Percentiles rank a stretch among this genome's conserved stretches.
Evolutionary conservation across 495 filamentous ascomycete species (phyloP).

Genomic region (Neurospora terricola): DNA sequence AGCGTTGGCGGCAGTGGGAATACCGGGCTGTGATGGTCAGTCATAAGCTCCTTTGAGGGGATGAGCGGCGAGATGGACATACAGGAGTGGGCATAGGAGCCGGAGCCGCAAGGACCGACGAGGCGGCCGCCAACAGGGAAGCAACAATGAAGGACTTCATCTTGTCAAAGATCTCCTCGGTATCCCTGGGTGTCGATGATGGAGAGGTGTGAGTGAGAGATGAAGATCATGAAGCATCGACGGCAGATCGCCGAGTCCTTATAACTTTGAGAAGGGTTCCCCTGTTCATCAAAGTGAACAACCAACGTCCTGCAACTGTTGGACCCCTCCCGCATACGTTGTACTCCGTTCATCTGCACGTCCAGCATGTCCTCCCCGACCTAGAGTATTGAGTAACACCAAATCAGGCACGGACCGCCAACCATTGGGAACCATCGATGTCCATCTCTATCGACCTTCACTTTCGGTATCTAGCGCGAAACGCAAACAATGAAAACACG

Average conservation of each 20-base stretch:
- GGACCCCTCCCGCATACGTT: not conserved
- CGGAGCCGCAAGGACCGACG: constrained; percentile 17
- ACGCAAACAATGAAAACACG: not conserved
- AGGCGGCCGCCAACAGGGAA: constrained; percentile 10
- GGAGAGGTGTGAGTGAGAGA: not conserved
- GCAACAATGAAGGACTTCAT: constrained; percentile 19
- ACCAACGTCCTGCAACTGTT: not conserved
- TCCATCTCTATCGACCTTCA: not conserved
- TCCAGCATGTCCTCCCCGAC: not conserved
- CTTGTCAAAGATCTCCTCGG: not conserved
- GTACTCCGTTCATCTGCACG: not conserved
- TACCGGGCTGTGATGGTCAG: constrained; percentile 37
- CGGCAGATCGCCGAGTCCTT: not conserved
- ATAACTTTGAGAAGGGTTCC: not conserved
- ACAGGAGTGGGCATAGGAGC: constrained; percentile 24
- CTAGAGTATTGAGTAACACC: not conserved
- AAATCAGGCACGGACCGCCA: not conserved
- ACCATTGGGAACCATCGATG: not conserved
- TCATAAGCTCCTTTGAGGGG: not conserved
- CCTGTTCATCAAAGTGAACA: not conserved
- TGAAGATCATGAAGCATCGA: not conserved
- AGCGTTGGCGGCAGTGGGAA: constrained; percentile 47
- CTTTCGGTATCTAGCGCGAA: not conserved
- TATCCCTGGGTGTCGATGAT: not conserved
- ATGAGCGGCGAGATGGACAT: not conserved